Evolutionary conservation across 352 stramenopile genomes (phyloP), one percentile per base, ranked within the genome.

Genomic region (Globisporangium megalacanthum): DNA sequence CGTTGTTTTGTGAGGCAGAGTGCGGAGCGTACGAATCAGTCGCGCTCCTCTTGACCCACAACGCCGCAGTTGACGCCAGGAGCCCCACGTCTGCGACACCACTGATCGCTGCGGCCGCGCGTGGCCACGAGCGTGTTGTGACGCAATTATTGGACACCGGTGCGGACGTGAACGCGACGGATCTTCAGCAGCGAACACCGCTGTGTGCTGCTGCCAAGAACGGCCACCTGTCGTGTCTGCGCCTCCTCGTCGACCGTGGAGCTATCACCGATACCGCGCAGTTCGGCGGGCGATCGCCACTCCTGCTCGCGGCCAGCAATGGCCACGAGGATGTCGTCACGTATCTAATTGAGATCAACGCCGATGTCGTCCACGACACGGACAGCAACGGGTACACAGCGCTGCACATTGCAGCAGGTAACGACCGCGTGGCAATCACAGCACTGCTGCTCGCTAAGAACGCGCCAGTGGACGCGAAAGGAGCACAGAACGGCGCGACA

Each of bases 241-340:
- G 29, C 1, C 36, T 29, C 17, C 44, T 58, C 3, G 31, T 45
- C 9, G 20, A 35, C 10, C 10, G 0, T 15, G n/a, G 11, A 2
- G 29, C 53, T 14, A 7, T 15, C 2, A 8, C 51, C 8, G n/a
- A 52, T 8, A 15, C 19, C 11, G 7, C 45, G 19, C 53, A 58
- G 20, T 19, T 31, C 19, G 13, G 15, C 19, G 53, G 53, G 13
- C 9, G 53, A 49, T 35, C 53, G 19, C 53, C 53, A 2, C 29
- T 58, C 29, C 36, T 52, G 53, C 31, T 58, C 31, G 53, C 53
- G 2, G 31, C 47, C 4, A 58, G 53, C 53, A 52, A 52, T 44
- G 53, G 53, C 3, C 42, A 52, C 15, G 3, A 37, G n/a, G 17
- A 52, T 10, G 41, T 58, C 25, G 44, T 50, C 10, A 5, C 20